These are phyloP conservation scores for Corallochytrium limacisporum DNA, from an alignment of 78 protist genomes.

Conservation along the genomic window DNA sequence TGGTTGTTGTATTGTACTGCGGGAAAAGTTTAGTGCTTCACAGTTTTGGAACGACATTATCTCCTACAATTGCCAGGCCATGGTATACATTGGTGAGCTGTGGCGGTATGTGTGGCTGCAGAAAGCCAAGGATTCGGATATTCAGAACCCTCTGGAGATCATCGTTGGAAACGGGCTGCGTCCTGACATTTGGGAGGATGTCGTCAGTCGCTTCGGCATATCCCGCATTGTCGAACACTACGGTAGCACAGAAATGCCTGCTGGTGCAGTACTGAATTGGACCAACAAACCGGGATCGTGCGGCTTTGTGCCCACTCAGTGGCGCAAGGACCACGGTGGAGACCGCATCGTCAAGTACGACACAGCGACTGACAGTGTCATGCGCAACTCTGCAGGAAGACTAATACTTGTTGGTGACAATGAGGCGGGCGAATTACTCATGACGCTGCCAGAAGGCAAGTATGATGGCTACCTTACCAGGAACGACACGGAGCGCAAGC, in stretches of 20 bases:
- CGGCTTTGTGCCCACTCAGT: neutral
- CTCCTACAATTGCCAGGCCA: neutral
- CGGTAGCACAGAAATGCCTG: slow-evolving; percentile 28
- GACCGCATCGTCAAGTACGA: slow-evolving; percentile 1
- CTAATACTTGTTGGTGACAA: neutral
- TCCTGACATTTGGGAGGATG: slow-evolving; percentile 24
- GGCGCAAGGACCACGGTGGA: neutral
- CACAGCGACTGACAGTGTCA: neutral
- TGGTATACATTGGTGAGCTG: slow-evolving; percentile 35
- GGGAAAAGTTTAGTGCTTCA: slow-evolving; percentile 8
- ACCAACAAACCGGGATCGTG: neutral
- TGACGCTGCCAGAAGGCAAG: neutral
- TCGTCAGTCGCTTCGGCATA: neutral
- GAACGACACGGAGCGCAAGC: too few relatives aligned
- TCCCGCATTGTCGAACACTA: slow-evolving; percentile 16
- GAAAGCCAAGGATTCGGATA: neutral
- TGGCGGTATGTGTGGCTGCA: slow-evolving; percentile 18
- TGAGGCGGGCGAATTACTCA: slow-evolving; percentile 22
- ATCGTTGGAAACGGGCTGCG: slow-evolving; percentile 40
- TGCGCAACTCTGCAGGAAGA: neutral
- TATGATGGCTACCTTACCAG: too few relatives aligned
- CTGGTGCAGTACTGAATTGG: neutral
- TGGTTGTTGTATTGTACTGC: neutral
- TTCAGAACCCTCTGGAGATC: neutral
- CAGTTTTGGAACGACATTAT: neutral